Percentiles rank a stretch among this genome's conserved stretches.
phyloP scores from a whole-genome alignment of 2,329 filamentous ascomycete genomes.

The Aureobasidium zeae region DNA sequence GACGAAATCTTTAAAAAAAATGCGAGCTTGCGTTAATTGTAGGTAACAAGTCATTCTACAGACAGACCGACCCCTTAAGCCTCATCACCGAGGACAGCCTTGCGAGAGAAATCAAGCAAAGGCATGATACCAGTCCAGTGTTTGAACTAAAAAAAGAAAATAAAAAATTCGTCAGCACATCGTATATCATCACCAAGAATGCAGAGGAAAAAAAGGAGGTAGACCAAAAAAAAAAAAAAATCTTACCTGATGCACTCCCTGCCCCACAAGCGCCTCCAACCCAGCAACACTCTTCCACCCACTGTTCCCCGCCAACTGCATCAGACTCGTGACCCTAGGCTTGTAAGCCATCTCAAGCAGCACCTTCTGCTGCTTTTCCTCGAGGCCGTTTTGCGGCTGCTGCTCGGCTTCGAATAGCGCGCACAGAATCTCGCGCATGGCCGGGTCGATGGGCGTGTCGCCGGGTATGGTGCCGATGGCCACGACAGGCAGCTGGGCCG shows the following conservation, averaged over 20 bases:
- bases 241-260: slow-evolving; percentile 68
- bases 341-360: slow-evolving; percentile 96
- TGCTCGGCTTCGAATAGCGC: slow-evolving; percentile 41
- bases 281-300: slow-evolving; percentile 81
- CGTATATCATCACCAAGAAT: background rate
- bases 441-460: slow-evolving; percentile 68
- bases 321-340: slow-evolving; percentile 70
- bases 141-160: slow-evolving; percentile 51
- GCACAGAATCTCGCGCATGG: slow-evolving; percentile 57
- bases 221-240: slow-evolving; percentile 43
- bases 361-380: slow-evolving; percentile 39
- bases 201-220: background rate
- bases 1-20: too few relatives aligned
- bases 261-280: slow-evolving; percentile 77
- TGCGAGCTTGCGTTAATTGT: too few relatives aligned
- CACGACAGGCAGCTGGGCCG: slow-evolving; percentile 54
- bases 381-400: slow-evolving; percentile 33
- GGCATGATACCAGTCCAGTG: slow-evolving; percentile 77
- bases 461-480: slow-evolving; percentile 88
- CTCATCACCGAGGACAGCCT: slow-evolving; percentile 31
- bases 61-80: slow-evolving; percentile 2
- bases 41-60: too few relatives aligned
- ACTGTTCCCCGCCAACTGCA: slow-evolving; percentile 67
- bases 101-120: slow-evolving; percentile 59
- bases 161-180: background rate